Percentiles rank a stretch among this genome's conserved stretches.
phyloP scores from a whole-genome alignment of 2,329 filamentous ascomycete species.

The Didymella pinodella region DNA sequence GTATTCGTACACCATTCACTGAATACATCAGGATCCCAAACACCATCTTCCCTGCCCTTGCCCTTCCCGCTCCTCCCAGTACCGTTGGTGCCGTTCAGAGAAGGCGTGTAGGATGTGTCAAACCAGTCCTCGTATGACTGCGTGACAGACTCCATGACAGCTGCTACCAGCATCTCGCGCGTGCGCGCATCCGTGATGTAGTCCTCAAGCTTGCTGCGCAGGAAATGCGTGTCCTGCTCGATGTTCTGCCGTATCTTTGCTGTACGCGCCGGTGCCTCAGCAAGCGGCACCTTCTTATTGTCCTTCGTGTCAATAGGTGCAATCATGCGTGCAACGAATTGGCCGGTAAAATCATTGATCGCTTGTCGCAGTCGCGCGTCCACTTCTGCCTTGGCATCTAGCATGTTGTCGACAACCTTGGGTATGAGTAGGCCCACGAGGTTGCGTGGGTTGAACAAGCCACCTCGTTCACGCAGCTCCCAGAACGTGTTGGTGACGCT shows the following conservation, averaged over 20 bases:
- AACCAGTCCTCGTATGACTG: slow-evolving; percentile 71
- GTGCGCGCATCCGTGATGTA: slow-evolving; percentile 72
- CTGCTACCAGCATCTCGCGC: slow-evolving; percentile 70
- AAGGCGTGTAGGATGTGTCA: slow-evolving; percentile 57
- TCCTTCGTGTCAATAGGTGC: slow-evolving; percentile 50
- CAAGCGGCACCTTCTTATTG: slow-evolving; percentile 33
- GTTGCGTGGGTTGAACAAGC: slow-evolving; percentile 70
- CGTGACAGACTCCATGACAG: slow-evolving; percentile 69
- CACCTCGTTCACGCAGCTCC: slow-evolving; percentile 70
- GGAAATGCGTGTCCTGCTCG: slow-evolving; percentile 64
- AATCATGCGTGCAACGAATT: slow-evolving; percentile 66
- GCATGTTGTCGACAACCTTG: slow-evolving; percentile 74
- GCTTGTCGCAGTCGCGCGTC: slow-evolving; percentile 68
- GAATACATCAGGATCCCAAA: slow-evolving; percentile 72
- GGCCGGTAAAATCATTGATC: slow-evolving; percentile 71
- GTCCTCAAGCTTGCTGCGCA: slow-evolving; percentile 65
- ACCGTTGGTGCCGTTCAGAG: slow-evolving; percentile 31
- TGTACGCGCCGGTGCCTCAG: slow-evolving; percentile 41
- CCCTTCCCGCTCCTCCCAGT: slow-evolving; percentile 31
- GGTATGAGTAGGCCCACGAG: slow-evolving; percentile 69
- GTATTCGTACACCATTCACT: slow-evolving; percentile 67
- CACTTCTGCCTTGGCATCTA: slow-evolving; percentile 73
- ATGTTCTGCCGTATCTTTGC: slow-evolving; percentile 62
- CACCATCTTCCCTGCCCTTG: slow-evolving; percentile 69
- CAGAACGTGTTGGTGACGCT: slow-evolving; percentile 71